These are phyloP conservation scores for Larix kaempferi DNA, from an alignment of 75 land plant genomes.

Conservation along the genomic window DNA sequence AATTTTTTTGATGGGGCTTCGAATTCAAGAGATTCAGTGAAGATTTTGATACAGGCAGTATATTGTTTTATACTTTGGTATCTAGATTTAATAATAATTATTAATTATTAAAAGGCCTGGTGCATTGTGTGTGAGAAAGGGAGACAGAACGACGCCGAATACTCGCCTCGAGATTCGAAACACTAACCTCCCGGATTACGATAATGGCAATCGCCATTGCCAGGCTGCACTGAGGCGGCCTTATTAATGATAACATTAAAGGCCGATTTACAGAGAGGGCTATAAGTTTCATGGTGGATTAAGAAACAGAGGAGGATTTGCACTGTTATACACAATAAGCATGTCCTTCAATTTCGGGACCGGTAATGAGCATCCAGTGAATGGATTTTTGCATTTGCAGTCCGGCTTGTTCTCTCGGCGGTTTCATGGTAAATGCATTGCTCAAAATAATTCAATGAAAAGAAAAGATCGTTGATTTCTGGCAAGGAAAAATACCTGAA, in stretches of 20 bases:
- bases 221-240: background rate
- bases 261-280: background rate
- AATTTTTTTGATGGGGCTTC: background rate
- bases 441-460: background rate
- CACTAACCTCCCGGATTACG: background rate
- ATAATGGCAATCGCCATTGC: background rate
- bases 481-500: background rate
- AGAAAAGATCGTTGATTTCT: background rate
- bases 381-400: background rate
- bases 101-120: no score
- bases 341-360: constrained; percentile 8
- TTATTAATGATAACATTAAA: background rate
- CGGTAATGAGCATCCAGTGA: background rate
- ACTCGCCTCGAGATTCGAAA: constrained; percentile 5
- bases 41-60: no score
- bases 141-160: background rate
- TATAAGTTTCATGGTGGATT: background rate
- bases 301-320: background rate
- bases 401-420: background rate
- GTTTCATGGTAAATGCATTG: no score
- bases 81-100: no score
- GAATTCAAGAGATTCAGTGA: no score
- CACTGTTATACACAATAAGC: background rate
- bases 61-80: no score
- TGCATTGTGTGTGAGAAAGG: constrained; percentile 1